Conservation (phyloP, 176 grass and related monocot species). For the Puccinellia tenuiflora region DNA sequence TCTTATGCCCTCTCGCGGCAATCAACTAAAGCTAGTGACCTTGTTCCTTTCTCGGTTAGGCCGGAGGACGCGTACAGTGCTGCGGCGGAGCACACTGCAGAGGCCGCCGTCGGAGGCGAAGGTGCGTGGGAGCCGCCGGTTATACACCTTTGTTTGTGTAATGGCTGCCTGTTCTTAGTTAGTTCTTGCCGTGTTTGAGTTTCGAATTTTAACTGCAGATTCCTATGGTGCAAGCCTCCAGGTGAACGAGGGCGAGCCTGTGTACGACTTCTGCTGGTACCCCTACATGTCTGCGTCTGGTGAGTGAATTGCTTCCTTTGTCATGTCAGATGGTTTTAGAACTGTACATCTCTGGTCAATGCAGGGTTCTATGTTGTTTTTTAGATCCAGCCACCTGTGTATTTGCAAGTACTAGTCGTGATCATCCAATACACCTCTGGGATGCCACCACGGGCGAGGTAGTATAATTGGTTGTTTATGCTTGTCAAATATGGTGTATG, state of each 20-base stretch:
- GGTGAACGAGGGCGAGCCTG: conserved; percentile 74
- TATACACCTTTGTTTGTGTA: background rate
- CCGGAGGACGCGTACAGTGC: conserved; percentile 52
- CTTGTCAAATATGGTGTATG: background rate
- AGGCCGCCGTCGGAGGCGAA: conserved; percentile 33
- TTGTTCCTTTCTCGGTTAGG: conserved; percentile 19
- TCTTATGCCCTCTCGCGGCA: background rate
- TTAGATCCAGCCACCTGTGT: conserved; percentile 76
- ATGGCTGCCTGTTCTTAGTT: background rate
- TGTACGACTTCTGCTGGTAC: conserved; percentile 97
- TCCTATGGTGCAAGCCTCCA: conserved; percentile 64
- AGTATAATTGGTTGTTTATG: background rate
- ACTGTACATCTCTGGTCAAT: background rate
- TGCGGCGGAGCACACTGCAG: conserved; percentile 17
- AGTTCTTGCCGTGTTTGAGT: background rate
- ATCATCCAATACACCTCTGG: conserved; percentile 98
- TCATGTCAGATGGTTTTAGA: background rate
- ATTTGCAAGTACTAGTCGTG: conserved; percentile 74
- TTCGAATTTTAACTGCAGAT: conserved; percentile 33
- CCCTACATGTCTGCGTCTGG: conserved; percentile 81
- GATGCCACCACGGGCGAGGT: conserved; percentile 81
- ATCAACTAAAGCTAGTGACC: background rate
- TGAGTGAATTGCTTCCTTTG: conserved; percentile 27
- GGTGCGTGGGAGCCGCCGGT: conserved; percentile 19
- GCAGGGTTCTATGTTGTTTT: conserved; percentile 2